Percentiles rank a stretch among this genome's conserved stretches.
Conservation (phyloP, 495 filamentous ascomycete genomes). For the Pseudoneurospora amorphoporcata region DNA sequence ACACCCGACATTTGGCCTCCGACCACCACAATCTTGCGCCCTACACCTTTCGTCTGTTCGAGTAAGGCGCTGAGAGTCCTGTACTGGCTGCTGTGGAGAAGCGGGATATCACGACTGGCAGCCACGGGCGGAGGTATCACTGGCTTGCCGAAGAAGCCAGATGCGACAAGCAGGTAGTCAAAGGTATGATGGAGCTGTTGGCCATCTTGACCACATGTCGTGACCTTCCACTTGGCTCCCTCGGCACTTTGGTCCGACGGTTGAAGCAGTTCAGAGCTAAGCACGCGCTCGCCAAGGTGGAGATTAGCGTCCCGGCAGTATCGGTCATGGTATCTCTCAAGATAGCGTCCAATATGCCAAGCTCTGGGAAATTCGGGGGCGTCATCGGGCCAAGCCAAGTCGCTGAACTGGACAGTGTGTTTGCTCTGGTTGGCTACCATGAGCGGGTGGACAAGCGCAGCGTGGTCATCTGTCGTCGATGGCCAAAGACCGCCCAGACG, state of each 20-base stretch:
- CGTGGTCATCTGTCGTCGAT: constrained; percentile 26
- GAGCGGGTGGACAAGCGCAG: constrained; percentile 46
- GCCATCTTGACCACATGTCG: constrained; percentile 25
- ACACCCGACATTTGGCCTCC: constrained; percentile 79
- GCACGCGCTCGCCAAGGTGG: constrained; percentile 43
- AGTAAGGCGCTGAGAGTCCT: constrained; percentile 30
- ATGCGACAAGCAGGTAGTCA: constrained; percentile 64
- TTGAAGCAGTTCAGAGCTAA: constrained; percentile 28
- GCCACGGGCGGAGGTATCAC: constrained; percentile 35
- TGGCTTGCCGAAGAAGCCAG: constrained; percentile 64
- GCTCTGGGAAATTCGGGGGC: constrained; percentile 60
- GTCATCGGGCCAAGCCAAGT: constrained; percentile 53
- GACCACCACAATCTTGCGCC: constrained; percentile 62
- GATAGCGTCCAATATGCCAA: constrained; percentile 64
- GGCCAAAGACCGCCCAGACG: constrained; percentile 75
- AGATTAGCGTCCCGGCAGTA: constrained; percentile 45
- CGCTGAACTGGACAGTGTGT: constrained; percentile 71
- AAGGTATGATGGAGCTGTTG: constrained; percentile 35
- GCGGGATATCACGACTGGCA: constrained; percentile 17
- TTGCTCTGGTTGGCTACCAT: constrained; percentile 75
- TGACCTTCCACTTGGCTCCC: constrained; percentile 43
- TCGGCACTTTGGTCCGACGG: constrained; percentile 4
- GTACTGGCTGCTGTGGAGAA: constrained; percentile 55
- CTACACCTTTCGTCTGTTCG: constrained; percentile 12
- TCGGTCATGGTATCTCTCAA: constrained; percentile 48